phyloP scores from a whole-genome alignment of 2,329 filamentous ascomycete species.

The Penicillium sp. region DNA sequence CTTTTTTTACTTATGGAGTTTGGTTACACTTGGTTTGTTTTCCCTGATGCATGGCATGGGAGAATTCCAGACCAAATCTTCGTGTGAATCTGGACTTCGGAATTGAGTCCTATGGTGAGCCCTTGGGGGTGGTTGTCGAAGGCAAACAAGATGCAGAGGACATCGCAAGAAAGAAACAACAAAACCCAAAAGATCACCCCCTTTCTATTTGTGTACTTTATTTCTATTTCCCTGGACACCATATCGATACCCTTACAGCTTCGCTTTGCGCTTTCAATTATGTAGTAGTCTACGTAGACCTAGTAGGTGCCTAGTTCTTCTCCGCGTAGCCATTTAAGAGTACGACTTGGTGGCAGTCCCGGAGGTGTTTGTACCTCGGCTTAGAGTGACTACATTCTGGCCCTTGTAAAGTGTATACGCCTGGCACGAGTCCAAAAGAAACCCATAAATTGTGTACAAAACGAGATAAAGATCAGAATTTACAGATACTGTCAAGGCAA shows the following conservation, averaged over 20 bases:
- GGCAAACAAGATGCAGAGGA: slow-evolving; percentile 14
- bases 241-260: slow-evolving; percentile 41
- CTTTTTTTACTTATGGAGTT: slow-evolving; percentile 21
- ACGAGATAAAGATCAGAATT: neutral
- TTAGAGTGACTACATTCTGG: no score
- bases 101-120: neutral
- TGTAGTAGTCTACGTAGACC: neutral
- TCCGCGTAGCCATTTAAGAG: no score
- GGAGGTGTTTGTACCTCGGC: no score
- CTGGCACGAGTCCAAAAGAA: neutral
- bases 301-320: no score
- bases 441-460: slow-evolving; percentile 4
- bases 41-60: neutral
- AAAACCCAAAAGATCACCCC: slow-evolving; percentile 9
- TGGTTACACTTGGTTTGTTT: slow-evolving; percentile 1
- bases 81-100: neutral
- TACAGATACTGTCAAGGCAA: neutral
- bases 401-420: no score
- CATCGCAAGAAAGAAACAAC: slow-evolving; percentile 19
- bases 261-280: slow-evolving; percentile 13
- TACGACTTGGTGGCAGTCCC: no score
- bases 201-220: slow-evolving; percentile 33
- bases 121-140: slow-evolving; percentile 8
- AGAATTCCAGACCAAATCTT: neutral
- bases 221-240: slow-evolving; percentile 27